phyloP scores from a whole-genome alignment of 2,329 filamentous ascomycete genomes.

The Apiospora sp. region DNA sequence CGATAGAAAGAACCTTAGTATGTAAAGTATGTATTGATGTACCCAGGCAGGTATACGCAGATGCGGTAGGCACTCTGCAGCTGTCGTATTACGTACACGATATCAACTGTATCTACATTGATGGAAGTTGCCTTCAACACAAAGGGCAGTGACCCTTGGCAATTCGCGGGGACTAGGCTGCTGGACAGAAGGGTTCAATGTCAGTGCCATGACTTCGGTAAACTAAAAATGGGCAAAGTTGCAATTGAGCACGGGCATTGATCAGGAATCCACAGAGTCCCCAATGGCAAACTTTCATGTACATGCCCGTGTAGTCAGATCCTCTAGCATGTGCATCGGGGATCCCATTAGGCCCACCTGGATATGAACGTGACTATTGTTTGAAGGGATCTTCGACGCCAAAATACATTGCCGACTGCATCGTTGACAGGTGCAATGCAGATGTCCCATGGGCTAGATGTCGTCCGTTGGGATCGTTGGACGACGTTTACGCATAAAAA shows the following conservation, averaged over 20 bases:
- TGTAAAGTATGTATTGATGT: too few relatives aligned
- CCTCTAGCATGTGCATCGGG: neutral
- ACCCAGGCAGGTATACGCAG: neutral
- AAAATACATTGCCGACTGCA: neutral
- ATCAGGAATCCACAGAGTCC: neutral
- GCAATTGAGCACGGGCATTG: too few relatives aligned
- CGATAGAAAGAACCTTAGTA: too few relatives aligned
- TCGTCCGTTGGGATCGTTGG: constrained; percentile 23
- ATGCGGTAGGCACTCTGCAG: neutral
- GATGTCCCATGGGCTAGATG: neutral
- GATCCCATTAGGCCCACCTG: neutral
- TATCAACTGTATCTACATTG: too few relatives aligned
- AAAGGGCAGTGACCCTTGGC: too few relatives aligned
- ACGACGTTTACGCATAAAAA: constrained; percentile 24
- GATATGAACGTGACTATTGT: neutral
- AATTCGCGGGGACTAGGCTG: too few relatives aligned
- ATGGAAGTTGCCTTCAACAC: too few relatives aligned
- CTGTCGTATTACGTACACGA: too few relatives aligned
- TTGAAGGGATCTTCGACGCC: neutral
- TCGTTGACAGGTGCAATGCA: neutral
- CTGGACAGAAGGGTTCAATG: too few relatives aligned
- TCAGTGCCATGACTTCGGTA: too few relatives aligned
- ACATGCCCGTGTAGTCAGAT: neutral
- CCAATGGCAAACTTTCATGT: neutral
- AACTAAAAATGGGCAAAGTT: too few relatives aligned